Conservation (phyloP, 2,329 filamentous ascomycete species). For the Beauveria australis region DNA sequence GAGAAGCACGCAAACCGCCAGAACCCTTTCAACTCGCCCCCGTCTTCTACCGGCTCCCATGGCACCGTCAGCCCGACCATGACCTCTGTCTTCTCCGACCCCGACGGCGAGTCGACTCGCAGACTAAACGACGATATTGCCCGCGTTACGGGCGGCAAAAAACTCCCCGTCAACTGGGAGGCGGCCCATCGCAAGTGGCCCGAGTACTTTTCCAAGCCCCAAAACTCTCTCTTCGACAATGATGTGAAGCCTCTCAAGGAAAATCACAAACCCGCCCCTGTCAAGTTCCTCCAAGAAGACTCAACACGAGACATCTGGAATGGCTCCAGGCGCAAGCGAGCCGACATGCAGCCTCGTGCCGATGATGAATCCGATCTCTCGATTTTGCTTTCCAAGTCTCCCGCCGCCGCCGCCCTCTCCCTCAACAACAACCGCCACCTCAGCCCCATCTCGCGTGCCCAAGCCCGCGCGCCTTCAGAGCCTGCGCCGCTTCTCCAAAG, state of each 20-base stretch:
- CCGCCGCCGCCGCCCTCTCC: slow-evolving; percentile 21
- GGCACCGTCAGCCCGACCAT: slow-evolving; percentile 47
- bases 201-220: slow-evolving; percentile 39
- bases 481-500: slow-evolving; percentile 17
- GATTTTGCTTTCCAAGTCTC: slow-evolving; percentile 33
- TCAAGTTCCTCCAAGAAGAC: slow-evolving; percentile 30
- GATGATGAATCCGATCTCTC: slow-evolving; percentile 45
- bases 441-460: slow-evolving; percentile 30
- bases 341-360: slow-evolving; percentile 46
- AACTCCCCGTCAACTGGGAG: slow-evolving; percentile 35
- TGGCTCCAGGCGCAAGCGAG: slow-evolving; percentile 32
- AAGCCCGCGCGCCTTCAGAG: slow-evolving; percentile 24
- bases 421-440: slow-evolving; percentile 25
- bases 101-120: slow-evolving; percentile 46
- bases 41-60: slow-evolving; percentile 49
- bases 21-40: slow-evolving; percentile 51
- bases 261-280: slow-evolving; percentile 30
- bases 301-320: slow-evolving; percentile 33
- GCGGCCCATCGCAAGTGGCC: slow-evolving; percentile 44
- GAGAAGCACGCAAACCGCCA: slow-evolving; percentile 45
- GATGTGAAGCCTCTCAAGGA: slow-evolving; percentile 35
- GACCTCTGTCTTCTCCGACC: slow-evolving; percentile 44
- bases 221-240: slow-evolving; percentile 22
- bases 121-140: slow-evolving; percentile 41
- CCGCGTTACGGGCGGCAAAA: slow-evolving; percentile 30